Percentiles rank a stretch among this genome's conserved stretches.
Evolutionary conservation across 2,329 filamentous ascomycete genomes (phyloP).

Genomic region (Venturia oleaginea): DNA sequence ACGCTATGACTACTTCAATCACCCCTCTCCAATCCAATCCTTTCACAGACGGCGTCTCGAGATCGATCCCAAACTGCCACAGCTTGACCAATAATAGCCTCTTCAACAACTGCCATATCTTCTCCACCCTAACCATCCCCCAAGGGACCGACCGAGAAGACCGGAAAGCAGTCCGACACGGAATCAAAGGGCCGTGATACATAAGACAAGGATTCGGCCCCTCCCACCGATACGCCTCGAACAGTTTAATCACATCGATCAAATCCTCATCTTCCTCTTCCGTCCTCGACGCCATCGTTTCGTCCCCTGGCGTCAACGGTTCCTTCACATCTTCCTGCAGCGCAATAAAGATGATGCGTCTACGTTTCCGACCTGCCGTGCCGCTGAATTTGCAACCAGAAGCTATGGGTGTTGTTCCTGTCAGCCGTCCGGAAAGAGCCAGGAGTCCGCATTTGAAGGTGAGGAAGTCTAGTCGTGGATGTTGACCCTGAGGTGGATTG

Average conservation of each 20-base stretch:
- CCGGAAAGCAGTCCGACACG: background rate
- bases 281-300: background rate
- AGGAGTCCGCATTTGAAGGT: background rate
- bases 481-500: background rate
- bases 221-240: background rate
- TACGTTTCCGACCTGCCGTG: background rate
- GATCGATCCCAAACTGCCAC: background rate
- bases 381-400: conserved; percentile 4
- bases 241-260: background rate
- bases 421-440: background rate
- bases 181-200: background rate
- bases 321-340: background rate
- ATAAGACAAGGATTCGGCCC: background rate
- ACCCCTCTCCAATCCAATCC: background rate
- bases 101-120: background rate
- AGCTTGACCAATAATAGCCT: background rate
- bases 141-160: background rate
- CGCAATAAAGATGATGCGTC: background rate
- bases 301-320: background rate
- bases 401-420: background rate
- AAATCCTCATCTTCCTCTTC: background rate
- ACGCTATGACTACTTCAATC: background rate
- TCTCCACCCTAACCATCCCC: background rate
- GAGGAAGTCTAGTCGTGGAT: background rate
- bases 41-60: background rate